phyloP scores from a whole-genome alignment of 192 early-diverging fungal species.

The Backusella circina region DNA sequence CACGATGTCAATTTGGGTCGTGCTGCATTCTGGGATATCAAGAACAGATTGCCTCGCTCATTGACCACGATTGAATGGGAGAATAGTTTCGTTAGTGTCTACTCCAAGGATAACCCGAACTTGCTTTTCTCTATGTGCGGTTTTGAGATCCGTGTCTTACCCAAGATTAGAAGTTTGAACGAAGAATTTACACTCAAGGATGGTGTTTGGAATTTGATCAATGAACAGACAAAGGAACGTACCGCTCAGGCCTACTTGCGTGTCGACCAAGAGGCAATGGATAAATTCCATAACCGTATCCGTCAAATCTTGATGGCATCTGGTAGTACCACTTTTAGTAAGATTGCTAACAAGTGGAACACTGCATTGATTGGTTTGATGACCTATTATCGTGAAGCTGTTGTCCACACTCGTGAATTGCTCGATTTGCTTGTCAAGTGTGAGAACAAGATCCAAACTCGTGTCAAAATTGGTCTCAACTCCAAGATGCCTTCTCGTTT shows the following conservation, averaged over 20 bases:
- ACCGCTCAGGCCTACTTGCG: slow-evolving; percentile 96
- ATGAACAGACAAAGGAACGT: slow-evolving; percentile 96
- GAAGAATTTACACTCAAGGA: slow-evolving; percentile 90
- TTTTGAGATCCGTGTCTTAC: slow-evolving; percentile 95
- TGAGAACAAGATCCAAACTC: slow-evolving; percentile 98
- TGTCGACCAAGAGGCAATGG: slow-evolving; percentile 92
- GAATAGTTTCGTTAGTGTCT: slow-evolving; percentile 93
- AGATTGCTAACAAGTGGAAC: slow-evolving; percentile 97
- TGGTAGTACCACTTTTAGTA: slow-evolving; percentile 96
- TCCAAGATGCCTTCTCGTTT: slow-evolving; percentile 98
- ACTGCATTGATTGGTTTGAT: slow-evolving; percentile 92
- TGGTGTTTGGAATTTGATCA: slow-evolving; percentile 92
- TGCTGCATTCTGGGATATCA: slow-evolving; percentile 99
- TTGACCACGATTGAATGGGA: slow-evolving; percentile 99
- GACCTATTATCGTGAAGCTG: slow-evolving; percentile 98
- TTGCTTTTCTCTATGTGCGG: slow-evolving; percentile 82
- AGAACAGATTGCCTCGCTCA: slow-evolving; percentile 94
- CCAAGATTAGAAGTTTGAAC: slow-evolving; percentile 78
- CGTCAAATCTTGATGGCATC: slow-evolving; percentile 98
- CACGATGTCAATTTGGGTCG: slow-evolving; percentile 97
- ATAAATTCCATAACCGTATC: slow-evolving; percentile 93
- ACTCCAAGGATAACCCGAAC: slow-evolving; percentile 97
- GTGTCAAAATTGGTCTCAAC: slow-evolving; percentile 99
- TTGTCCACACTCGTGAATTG: slow-evolving; percentile 95
- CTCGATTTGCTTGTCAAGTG: slow-evolving; percentile 96